phyloP scores from a whole-genome alignment of 108 stramenopile genomes.

The Licmophora abbreviata region DNA sequence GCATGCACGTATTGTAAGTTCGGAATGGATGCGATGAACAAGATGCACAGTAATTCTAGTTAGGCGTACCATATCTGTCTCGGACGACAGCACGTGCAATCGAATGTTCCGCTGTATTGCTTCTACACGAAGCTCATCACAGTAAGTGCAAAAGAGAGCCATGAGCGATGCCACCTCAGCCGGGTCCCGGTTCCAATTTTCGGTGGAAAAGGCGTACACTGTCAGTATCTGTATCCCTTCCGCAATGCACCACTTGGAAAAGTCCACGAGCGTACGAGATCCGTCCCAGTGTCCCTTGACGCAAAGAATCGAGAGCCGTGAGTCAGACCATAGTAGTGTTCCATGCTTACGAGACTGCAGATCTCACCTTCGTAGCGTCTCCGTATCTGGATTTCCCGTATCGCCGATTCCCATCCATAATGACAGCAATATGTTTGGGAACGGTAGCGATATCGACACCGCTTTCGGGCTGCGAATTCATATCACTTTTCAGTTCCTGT shows the following conservation, averaged over 20 bases:
- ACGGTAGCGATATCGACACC: constrained; percentile 32
- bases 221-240: constrained; percentile 75
- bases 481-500: constrained; percentile 10
- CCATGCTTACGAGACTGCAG: no score
- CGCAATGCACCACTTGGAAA: constrained; percentile 91
- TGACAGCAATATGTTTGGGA: constrained; percentile 80
- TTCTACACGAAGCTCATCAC: constrained; percentile 78
- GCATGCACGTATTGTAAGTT: not conserved
- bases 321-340: not conserved
- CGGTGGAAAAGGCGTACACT: constrained; percentile 96
- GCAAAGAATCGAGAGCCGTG: not conserved
- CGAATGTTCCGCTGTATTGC: constrained; percentile 70
- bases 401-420: constrained; percentile 99
- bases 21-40: not conserved
- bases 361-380: constrained; percentile 28
- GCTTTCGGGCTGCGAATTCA: constrained; percentile 31
- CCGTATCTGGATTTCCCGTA: constrained; percentile 76
- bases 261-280: constrained; percentile 76
- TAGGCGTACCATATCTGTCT: constrained; percentile 31
- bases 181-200: constrained; percentile 91
- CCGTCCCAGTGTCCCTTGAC: constrained; percentile 90
- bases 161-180: constrained; percentile 80
- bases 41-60: not conserved
- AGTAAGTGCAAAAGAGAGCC: constrained; percentile 71
- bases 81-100: constrained; percentile 74